These are phyloP conservation scores for Vigna radiata DNA, from an alignment of 306 rosid species.

Conservation along the genomic window DNA sequence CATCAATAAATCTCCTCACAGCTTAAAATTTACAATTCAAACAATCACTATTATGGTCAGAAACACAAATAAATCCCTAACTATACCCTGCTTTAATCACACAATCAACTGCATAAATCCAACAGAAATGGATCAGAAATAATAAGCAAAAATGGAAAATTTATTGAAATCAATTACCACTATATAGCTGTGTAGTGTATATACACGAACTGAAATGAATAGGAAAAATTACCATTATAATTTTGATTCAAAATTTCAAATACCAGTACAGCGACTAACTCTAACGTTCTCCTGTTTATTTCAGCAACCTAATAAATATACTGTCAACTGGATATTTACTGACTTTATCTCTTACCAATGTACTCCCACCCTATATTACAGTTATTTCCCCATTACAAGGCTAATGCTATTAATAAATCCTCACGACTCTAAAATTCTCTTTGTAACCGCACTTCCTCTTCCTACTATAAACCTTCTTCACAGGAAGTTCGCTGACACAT, in stretches of 20 bases:
- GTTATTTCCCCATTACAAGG: background rate
- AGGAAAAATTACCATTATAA: background rate
- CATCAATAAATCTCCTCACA: slow-evolving; percentile 34
- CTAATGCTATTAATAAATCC: background rate
- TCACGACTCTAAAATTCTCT: background rate
- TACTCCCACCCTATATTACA: background rate
- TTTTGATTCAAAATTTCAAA: background rate
- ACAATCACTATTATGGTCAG: background rate
- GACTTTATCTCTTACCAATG: background rate
- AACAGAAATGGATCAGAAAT: background rate
- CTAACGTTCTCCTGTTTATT: background rate
- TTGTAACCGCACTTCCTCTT: background rate
- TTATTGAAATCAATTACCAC: background rate
- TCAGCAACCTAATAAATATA: background rate
- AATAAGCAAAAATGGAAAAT: background rate
- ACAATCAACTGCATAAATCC: slow-evolving; percentile 32
- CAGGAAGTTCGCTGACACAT: background rate
- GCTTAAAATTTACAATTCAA: slow-evolving; percentile 23
- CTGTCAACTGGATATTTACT: background rate
- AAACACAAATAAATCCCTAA: slow-evolving; percentile 1
- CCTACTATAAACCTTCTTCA: background rate
- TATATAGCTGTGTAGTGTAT: background rate
- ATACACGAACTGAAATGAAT: background rate
- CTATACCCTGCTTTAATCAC: slow-evolving; percentile 21
- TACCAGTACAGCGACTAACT: background rate